Conservation (phyloP, 78 protist species). For the Dictyostelium capitatum region DNA sequence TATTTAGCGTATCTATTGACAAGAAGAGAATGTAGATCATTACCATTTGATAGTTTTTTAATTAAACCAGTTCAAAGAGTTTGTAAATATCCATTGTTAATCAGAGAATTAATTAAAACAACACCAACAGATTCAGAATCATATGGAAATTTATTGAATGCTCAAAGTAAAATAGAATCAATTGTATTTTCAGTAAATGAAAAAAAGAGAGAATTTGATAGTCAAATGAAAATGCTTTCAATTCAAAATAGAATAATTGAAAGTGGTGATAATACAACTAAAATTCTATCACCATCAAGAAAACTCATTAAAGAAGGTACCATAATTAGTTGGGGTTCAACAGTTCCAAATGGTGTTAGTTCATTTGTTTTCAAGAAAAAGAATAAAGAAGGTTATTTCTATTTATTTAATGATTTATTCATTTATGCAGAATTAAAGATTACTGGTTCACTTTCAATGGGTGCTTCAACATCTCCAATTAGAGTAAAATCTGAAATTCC, state of each 20-base stretch:
- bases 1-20: slow-evolving; percentile 59
- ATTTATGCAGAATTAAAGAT: slow-evolving; percentile 14
- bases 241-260: slow-evolving; percentile 48
- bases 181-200: slow-evolving; percentile 73
- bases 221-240: slow-evolving; percentile 61
- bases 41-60: slow-evolving; percentile 76
- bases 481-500: slow-evolving; percentile 45
- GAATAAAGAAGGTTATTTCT: slow-evolving; percentile 57
- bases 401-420: slow-evolving; percentile 70
- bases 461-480: background rate
- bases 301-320: slow-evolving; percentile 57
- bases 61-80: slow-evolving; percentile 84
- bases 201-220: slow-evolving; percentile 81
- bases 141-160: slow-evolving; percentile 25
- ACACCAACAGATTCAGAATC: slow-evolving; percentile 27
- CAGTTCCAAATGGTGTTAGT: slow-evolving; percentile 9
- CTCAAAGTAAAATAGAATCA: slow-evolving; percentile 68
- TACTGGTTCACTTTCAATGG: background rate
- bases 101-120: slow-evolving; percentile 75
- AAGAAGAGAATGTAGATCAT: slow-evolving; percentile 70
- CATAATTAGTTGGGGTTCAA: slow-evolving; percentile 13
- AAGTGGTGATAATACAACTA: slow-evolving; percentile 3
- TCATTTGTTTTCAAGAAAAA: slow-evolving; percentile 22
- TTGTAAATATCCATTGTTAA: slow-evolving; percentile 78
- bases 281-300: slow-evolving; percentile 66